Evolutionary conservation across 306 rosid species (phyloP).

Genomic region (Hippophae tibetana): DNA sequence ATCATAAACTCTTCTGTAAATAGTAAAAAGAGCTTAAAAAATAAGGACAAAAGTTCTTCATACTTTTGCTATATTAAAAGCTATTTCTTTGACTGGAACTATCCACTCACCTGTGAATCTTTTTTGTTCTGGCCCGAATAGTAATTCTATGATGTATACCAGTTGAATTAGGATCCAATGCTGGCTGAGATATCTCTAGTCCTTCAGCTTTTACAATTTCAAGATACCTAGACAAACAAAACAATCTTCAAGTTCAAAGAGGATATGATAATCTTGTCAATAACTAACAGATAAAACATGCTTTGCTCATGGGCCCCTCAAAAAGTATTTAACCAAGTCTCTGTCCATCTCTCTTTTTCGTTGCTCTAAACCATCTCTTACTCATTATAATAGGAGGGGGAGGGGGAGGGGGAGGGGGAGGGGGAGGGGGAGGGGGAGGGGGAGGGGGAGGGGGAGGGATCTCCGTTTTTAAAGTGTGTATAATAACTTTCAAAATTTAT

Average conservation of each 20-base stretch:
- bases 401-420: too few species aligned
- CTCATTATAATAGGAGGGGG: too few species aligned
- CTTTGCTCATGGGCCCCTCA: conserved; percentile 5
- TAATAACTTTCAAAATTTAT: too few species aligned
- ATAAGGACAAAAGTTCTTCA: conserved; percentile 1
- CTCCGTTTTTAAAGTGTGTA: too few species aligned
- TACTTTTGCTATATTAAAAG: background rate
- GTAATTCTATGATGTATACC: conserved; percentile 94
- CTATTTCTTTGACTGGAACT: conserved; percentile 2
- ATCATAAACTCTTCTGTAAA: conserved; percentile 82
- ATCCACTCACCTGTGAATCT: conserved; percentile 59
- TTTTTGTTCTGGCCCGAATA: conserved; percentile 68
- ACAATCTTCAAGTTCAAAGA: background rate
- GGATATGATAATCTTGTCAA: conserved; percentile 3
- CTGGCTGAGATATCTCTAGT: conserved; percentile 94
- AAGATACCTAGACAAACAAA: conserved; percentile 51
- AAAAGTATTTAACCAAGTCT: conserved; percentile 5
- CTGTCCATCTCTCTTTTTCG: background rate
- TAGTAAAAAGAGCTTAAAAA: conserved; percentile 7
- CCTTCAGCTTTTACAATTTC: conserved; percentile 61
- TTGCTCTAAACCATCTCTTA: background rate
- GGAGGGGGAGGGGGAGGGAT: too few species aligned
- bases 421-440: too few species aligned
- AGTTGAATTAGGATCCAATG: conserved; percentile 86
- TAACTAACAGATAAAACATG: background rate